Base-by-base conservation (phyloP, 768 basidiomycete genomes). In the Tylopilus subfusipes region DNA sequence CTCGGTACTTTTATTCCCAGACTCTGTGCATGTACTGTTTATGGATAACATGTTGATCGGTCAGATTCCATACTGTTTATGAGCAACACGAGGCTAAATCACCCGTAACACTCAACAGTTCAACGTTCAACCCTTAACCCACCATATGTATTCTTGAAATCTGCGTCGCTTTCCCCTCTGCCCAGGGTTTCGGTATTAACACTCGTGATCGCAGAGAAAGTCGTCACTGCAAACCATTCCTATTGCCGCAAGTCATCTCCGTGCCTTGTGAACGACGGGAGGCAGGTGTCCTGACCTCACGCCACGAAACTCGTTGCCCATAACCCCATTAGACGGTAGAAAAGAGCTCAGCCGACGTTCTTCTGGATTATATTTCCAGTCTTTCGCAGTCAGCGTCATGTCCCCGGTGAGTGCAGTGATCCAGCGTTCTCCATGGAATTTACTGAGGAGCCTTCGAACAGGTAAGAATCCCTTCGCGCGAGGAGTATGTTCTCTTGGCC, bases 401-500 rank as follows among this genome's bases (percentile, higher is more conserved):
- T 71, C 69, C 24, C 68, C 68, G 50, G 69, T 69, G 52, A 68
- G 68, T 63, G 39, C 47, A 40, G 24, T 25, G 48, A 49, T 39
- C 27, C 33, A 30, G 13, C 21, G 12, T 44, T 33, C 14, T 50
- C 34, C 31, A 40, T 27, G 43, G 24, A 38, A 11, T 45, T 51
- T 40, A 51, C 52, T 51, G 34, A 53, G 43, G 53, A 25, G 55
- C 43, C 31, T 48, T 27, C 16, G 25, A 21, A 25, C 38, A 71
- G 70, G 70, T 65, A 48, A 71, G 70, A 42, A 55, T 70, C 27
- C 60, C 65, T 39, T 67, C 70, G 38, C 71, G 66, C 53, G 69
- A 73, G 24, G 78, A 82, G 58, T 72, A 73, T 53, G 67, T 82
- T 42, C 75, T 78, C 71, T 77, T 93, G 62, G 90, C 90, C 57